Evolutionary conservation across 352 stramenopile species (phyloP), one percentile per base, ranked within the genome.

Genomic region (Globisporangium irregulare): DNA sequence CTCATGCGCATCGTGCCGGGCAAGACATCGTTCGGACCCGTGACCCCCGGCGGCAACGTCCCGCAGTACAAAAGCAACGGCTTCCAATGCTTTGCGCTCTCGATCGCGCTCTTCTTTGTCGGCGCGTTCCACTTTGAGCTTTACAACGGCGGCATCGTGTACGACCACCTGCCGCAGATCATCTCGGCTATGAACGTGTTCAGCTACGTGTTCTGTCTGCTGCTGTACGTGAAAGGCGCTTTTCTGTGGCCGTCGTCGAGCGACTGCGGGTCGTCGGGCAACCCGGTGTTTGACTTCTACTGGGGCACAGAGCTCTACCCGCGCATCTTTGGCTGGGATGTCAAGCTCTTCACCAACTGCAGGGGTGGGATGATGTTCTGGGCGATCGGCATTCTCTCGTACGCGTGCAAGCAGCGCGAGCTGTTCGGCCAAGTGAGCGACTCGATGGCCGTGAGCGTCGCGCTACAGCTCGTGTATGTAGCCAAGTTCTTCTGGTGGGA

Each of bases 321-420:
- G 29, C 87, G 93, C 25, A 87, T 85, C 15, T 54, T 87, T 53
- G 96, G 95, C 62, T 98, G 85, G 79, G 97, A 99, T 78, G 73
- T 99, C 58, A 99, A 99, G 84, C 84, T 96, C 61, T 99, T 99
- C 73, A 98, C 93, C 25, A 99, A 99, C 77, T 99, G 97, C 78
- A 86, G 97, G 60, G 95, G 95, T 63, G 92, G 93, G 18, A 98
- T 99, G 90, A 99, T 98, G 81, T 99, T 96, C 81, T 99, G 97
- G 97, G 88, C 87, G 9, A 73, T 98, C 22, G 89, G 81, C 10
- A 85, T 94, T 53, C 71, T 98, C 60, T 98, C 87, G 60, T 98
- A 97, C 73, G 93, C 91, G 34, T 96, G 91, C 73, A 92, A 92
- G 66, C 93, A 97, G 62, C 87, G 81, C 20, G 75, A 96, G 41